These are phyloP conservation scores for Rhodofomes roseus DNA, from an alignment of 1,284 basidiomycete genomes.

Conservation along the genomic window DNA sequence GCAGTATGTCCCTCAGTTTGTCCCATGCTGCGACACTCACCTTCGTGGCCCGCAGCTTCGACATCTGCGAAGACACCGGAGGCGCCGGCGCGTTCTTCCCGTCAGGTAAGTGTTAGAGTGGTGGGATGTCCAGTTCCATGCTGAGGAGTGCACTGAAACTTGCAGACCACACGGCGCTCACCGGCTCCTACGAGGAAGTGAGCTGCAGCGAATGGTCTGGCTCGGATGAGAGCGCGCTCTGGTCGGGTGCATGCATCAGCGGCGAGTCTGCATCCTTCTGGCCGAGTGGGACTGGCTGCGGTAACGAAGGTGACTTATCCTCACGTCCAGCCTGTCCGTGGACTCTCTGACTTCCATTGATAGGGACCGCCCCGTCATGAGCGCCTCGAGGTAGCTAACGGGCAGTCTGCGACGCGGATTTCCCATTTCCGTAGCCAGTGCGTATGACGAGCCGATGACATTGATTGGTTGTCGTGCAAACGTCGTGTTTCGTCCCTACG, in stretches of 20 bases:
- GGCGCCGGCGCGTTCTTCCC: slow-evolving; percentile 53
- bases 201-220: slow-evolving; percentile 55
- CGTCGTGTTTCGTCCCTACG: too few relatives aligned
- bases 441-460: too few relatives aligned
- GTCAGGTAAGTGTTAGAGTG: slow-evolving; percentile 25
- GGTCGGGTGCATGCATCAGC: slow-evolving; percentile 45
- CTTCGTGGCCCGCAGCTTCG: slow-evolving; percentile 38
- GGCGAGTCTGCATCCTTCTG: slow-evolving; percentile 46
- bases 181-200: slow-evolving; percentile 50
- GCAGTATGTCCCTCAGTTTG: too few relatives aligned
- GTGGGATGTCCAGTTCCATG: not conserved
- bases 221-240: slow-evolving; percentile 42
- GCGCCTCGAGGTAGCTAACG: not conserved
- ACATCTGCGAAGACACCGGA: slow-evolving; percentile 57
- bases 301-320: slow-evolving; percentile 42
- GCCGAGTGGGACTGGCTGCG: slow-evolving; percentile 45
- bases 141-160: not conserved
- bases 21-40: too few relatives aligned
- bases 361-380: slow-evolving; percentile 7
- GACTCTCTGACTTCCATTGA: not conserved
- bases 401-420: too few relatives aligned
- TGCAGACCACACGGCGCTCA: slow-evolving; percentile 44
- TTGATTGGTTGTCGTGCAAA: too few relatives aligned
- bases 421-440: too few relatives aligned
- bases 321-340: not conserved